These are phyloP conservation scores for Ophiosphaerella narmari DNA, from an alignment of 2,329 filamentous ascomycete genomes.

Conservation along the genomic window DNA sequence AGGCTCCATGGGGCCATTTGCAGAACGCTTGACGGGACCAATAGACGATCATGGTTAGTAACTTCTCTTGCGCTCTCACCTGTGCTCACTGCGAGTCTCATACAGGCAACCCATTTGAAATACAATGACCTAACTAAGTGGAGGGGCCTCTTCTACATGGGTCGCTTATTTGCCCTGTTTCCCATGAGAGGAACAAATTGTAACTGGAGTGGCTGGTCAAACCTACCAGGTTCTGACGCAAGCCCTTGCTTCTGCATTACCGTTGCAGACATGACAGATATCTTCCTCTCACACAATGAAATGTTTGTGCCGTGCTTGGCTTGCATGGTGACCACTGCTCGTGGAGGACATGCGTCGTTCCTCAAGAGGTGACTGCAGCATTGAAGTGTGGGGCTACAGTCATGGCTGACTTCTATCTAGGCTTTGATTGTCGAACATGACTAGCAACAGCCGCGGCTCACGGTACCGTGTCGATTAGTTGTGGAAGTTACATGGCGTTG, in stretches of 20 bases:
- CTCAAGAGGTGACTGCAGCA: conserved; percentile 16
- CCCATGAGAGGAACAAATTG: conserved; percentile 17
- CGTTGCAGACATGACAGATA: conserved; percentile 14
- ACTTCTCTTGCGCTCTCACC: conserved; percentile 12
- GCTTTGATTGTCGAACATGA: conserved; percentile 13
- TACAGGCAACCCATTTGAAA: conserved; percentile 13
- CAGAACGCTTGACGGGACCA: conserved; percentile 16
- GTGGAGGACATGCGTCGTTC: conserved; percentile 19
- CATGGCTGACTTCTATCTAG: conserved; percentile 19
- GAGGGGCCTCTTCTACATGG: conserved; percentile 3
- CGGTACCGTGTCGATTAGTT: conserved; percentile 27
- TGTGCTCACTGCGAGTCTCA: conserved; percentile 17
- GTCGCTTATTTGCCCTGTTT: conserved; percentile 19
- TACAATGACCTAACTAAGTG: conserved; percentile 1
- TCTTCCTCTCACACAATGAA: background rate
- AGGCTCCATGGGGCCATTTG: conserved; percentile 24
- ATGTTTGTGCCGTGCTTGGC: background rate
- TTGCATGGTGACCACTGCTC: conserved; percentile 17
- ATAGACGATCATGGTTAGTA: conserved; percentile 22
- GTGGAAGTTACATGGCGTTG: conserved; percentile 30
- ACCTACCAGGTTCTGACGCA: conserved; percentile 14
- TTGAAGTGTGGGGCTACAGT: conserved; percentile 13
- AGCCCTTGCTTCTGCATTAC: conserved; percentile 34
- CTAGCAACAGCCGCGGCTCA: conserved; percentile 25
- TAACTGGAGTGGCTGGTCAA: conserved; percentile 11